These are phyloP conservation scores for Apophysomyces ossiformis DNA, from an alignment of 371 early-diverging fungal genomes.

Conservation along the genomic window DNA sequence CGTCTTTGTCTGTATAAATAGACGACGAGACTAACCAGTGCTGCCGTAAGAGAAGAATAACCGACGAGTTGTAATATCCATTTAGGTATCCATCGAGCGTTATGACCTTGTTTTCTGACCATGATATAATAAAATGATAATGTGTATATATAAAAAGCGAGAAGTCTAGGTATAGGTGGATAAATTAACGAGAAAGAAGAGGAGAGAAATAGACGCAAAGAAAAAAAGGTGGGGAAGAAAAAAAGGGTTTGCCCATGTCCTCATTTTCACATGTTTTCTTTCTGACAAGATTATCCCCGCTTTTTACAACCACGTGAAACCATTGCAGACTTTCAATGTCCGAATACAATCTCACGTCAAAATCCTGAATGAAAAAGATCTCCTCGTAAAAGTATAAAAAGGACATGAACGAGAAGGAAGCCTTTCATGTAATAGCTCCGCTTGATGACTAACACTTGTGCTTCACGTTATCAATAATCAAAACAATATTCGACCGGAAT, in stretches of 20 bases:
- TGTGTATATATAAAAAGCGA: not conserved
- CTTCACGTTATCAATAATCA: too few species aligned
- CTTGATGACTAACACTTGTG: too few species aligned
- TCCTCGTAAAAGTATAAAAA: too few species aligned
- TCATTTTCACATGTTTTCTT: constrained; percentile 8
- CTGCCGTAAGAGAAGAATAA: constrained; percentile 27
- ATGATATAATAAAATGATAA: constrained; percentile 3
- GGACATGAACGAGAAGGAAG: too few species aligned
- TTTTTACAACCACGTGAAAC: constrained; percentile 6
- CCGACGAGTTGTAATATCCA: constrained; percentile 31
- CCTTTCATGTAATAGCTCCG: too few species aligned
- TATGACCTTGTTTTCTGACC: not conserved
- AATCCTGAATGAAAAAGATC: too few species aligned
- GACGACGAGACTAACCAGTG: constrained; percentile 20
- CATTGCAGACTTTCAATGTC: not conserved
- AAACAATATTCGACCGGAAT: too few species aligned
- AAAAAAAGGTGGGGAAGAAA: not conserved
- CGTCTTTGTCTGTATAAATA: constrained; percentile 21
- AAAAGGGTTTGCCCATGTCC: not conserved
- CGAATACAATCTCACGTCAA: too few species aligned
- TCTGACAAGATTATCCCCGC: constrained; percentile 7
- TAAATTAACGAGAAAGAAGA: not conserved
- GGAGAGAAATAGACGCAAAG: not conserved
- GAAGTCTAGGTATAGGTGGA: not conserved
- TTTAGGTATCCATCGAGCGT: constrained; percentile 19